phyloP scores from a whole-genome alignment of 257 asterid species.

The Apocynum venetum region DNA sequence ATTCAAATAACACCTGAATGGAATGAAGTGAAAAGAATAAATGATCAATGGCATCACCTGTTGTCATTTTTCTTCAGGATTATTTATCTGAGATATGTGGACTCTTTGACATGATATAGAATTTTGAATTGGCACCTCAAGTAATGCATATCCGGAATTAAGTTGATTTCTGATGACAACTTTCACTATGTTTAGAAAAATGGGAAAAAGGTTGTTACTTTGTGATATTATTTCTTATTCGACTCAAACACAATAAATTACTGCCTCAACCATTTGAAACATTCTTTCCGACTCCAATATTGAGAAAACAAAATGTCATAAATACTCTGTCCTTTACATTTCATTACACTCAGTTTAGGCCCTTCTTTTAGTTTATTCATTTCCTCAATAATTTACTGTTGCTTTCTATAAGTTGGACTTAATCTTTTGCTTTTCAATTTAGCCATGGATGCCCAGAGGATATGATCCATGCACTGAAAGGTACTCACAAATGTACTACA shows the following conservation, averaged over 20 bases:
- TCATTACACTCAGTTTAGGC: not conserved
- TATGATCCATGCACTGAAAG: constrained; percentile 93
- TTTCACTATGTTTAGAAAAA: not conserved
- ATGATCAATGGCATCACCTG: not conserved
- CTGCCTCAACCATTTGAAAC: not conserved
- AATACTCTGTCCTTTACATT: not conserved
- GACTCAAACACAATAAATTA: not conserved
- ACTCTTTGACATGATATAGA: too few relatives aligned
- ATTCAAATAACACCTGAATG: not conserved
- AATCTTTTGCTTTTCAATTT: constrained; percentile 20
- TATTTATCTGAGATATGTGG: not conserved
- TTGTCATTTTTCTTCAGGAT: not conserved
- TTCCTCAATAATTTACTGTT: not conserved
- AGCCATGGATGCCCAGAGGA: constrained; percentile 96
- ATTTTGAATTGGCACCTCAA: not conserved
- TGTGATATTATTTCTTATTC: not conserved
- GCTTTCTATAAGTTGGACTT: constrained; percentile 3
- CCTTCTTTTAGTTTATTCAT: not conserved
- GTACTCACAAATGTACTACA: constrained; percentile 63
- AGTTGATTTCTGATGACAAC: not conserved
- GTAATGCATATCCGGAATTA: not conserved
- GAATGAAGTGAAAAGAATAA: not conserved
- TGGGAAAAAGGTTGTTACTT: not conserved
- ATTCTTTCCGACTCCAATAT: not conserved
- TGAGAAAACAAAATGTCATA: not conserved